These are phyloP conservation scores for Hura crepitans DNA, from an alignment of 441 rosid genomes.

Conservation along the genomic window DNA sequence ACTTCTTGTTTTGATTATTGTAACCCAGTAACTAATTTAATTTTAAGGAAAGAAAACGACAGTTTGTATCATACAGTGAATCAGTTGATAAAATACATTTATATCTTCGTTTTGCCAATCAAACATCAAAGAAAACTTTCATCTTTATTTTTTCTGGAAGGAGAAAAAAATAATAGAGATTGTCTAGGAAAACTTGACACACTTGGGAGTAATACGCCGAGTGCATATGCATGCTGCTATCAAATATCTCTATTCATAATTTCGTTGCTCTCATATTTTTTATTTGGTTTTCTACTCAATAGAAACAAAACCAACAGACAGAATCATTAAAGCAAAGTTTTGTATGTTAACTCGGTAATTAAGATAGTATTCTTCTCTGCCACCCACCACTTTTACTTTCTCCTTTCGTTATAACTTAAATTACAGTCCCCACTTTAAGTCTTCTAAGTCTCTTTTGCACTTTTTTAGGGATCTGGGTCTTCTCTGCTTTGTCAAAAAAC, in stretches of 20 bases:
- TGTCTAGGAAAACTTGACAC: neutral
- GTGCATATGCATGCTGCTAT: neutral
- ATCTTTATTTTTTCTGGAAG: no score
- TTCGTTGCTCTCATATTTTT: neutral
- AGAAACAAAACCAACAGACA: constrained; percentile 5
- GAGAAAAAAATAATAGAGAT: neutral
- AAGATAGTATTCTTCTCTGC: neutral
- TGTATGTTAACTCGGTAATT: neutral
- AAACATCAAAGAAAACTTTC: neutral
- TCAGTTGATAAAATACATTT: neutral
- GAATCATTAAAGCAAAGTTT: constrained; percentile 21
- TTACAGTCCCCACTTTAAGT: neutral
- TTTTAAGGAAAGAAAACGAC: no score
- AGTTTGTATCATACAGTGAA: no score
- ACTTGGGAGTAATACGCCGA: neutral
- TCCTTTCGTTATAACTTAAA: neutral
- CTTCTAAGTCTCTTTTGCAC: neutral
- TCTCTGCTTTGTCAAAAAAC: constrained; percentile 22
- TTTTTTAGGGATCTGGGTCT: constrained; percentile 38
- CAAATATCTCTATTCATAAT: neutral
- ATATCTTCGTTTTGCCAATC: neutral
- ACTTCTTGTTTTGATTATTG: no score
- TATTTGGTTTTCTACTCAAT: neutral
- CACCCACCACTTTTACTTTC: neutral
- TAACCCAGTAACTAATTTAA: no score